Percentiles rank a stretch among this genome's conserved stretches.
phyloP scores from a whole-genome alignment of 768 basidiomycete species.

The Collybiopsis luxurians region DNA sequence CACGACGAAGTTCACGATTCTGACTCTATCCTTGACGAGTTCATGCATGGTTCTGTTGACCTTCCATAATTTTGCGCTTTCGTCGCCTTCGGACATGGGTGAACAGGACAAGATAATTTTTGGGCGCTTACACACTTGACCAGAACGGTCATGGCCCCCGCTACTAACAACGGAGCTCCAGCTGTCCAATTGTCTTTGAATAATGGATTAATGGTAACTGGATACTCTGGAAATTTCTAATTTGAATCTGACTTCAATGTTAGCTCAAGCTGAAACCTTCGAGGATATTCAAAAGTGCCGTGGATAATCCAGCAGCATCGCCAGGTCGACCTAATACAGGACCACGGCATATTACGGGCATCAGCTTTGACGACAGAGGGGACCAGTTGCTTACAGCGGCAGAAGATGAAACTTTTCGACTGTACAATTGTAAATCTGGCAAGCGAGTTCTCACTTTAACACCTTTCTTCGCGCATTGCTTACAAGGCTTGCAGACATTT shows the following conservation, averaged over 20 bases:
- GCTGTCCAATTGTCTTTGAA: slow-evolving; percentile 37
- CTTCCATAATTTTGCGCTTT: slow-evolving; percentile 89
- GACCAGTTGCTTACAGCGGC: slow-evolving; percentile 82
- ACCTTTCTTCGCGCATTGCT: slow-evolving; percentile 18
- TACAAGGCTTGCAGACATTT: slow-evolving; percentile 46
- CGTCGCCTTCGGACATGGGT: slow-evolving; percentile 70
- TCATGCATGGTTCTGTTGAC: slow-evolving; percentile 97
- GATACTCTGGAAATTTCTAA: background rate
- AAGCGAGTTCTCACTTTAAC: slow-evolving; percentile 66
- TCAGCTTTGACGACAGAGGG: slow-evolving; percentile 89
- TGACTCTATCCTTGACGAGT: slow-evolving; percentile 91
- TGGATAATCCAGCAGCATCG: slow-evolving; percentile 47
- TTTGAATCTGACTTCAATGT: background rate
- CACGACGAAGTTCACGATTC: slow-evolving; percentile 14
- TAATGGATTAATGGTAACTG: slow-evolving; percentile 48
- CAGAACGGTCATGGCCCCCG: slow-evolving; percentile 40
- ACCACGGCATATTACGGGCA: slow-evolving; percentile 78
- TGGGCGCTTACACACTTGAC: slow-evolving; percentile 31
- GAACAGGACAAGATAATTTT: slow-evolving; percentile 23
- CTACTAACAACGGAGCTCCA: slow-evolving; percentile 31
- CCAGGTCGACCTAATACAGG: slow-evolving; percentile 39
- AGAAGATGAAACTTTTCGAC: slow-evolving; percentile 89
- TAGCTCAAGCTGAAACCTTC: slow-evolving; percentile 83
- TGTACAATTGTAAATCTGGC: slow-evolving; percentile 88
- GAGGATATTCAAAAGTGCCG: slow-evolving; percentile 80